Evolutionary conservation across 176 grass and related monocot species (phyloP).

Genomic region (Carex littledalei): DNA sequence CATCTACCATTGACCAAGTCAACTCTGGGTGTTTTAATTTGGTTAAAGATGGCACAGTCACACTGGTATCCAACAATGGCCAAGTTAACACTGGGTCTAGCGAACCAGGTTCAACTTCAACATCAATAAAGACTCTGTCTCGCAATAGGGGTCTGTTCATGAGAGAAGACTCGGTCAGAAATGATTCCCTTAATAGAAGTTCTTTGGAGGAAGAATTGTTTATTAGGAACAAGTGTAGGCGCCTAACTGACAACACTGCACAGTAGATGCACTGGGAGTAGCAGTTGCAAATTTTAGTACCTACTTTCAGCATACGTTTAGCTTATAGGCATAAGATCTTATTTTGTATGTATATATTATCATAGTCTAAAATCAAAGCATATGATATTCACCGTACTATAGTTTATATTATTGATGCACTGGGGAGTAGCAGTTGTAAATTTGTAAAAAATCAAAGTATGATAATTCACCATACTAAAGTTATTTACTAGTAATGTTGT

Average conservation of each 20-base stretch:
- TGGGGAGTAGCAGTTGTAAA: background rate
- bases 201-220: background rate
- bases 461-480: background rate
- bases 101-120: constrained; percentile 1
- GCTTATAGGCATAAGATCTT: background rate
- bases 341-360: background rate
- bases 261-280: background rate
- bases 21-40: background rate
- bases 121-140: constrained; percentile 20
- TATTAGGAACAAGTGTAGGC: background rate
- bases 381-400: background rate
- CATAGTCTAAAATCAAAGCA: background rate
- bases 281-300: background rate
- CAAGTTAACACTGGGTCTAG: background rate
- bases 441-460: background rate
- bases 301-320: background rate
- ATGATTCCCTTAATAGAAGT: background rate
- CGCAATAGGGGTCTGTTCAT: constrained; percentile 21
- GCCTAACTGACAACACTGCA: background rate
- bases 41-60: background rate
- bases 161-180: background rate
- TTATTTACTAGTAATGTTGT: background rate
- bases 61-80: background rate
- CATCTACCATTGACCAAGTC: background rate
- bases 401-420: background rate